Base-by-base conservation (phyloP, 306 rosid species). In the Cucumis melo region DNA sequence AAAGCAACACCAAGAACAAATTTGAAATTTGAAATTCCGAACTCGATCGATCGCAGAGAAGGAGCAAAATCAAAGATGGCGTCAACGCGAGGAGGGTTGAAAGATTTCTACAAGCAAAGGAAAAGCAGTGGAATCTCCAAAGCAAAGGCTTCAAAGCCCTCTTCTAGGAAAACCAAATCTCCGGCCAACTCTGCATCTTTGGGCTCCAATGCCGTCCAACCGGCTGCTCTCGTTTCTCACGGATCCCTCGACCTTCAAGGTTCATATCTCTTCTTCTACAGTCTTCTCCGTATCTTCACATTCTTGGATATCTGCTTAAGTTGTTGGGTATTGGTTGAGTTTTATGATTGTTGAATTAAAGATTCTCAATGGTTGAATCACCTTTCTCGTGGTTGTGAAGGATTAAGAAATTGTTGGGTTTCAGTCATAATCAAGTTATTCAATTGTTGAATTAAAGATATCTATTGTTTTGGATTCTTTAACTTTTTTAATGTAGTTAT, bases 51-150 rank as follows among this genome's bases (percentile, higher is more conserved):
- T 58, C 64, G 17, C 74, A 39, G 75, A 29, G 80, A 54, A 64
- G 21, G 62, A 62, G 19, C 55, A 56, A 46, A 7, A 61, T 13
- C 60, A 59, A 42, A 6, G 55, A 85, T 85, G 93, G 81, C 86
- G 7, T 78, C 71, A 1, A 76, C 86, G 20, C 39, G 59, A 0
- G 88, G 86, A 10, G 85, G 48, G 24, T 75, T 88, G 80, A 83
- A 88, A 77, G 86, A 84, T 70, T 87, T 87, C 74, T 89, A 83
- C 83, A 42, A 85, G 80, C 93, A 87, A 84, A 85, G 15, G 87
- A 89, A 89, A 64, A 80, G 41, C 19, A 48, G 83, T 41, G 79
- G 80, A 64, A 24, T 80, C 46, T 29, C 83, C 55, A 76, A 78
- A 46, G 10, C 76, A 7, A 57, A 63, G 73, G 77, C 79, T 29